phyloP scores from a whole-genome alignment of 176 grass and related monocot genomes.

The Calamus simplicifolius region DNA sequence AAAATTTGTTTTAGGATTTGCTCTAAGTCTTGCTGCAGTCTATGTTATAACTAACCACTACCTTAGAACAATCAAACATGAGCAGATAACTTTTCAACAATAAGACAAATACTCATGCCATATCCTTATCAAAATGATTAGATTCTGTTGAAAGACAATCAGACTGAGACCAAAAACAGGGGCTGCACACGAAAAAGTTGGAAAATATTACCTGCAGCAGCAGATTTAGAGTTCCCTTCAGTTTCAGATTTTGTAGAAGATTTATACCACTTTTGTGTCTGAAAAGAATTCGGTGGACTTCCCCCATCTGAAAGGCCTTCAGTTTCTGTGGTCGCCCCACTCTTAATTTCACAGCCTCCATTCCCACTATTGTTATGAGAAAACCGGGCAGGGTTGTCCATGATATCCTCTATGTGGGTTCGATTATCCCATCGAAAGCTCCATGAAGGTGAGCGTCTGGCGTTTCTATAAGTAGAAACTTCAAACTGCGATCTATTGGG shows the following conservation, averaged over 20 bases:
- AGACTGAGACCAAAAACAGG: too few species aligned
- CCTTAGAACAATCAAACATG: too few species aligned
- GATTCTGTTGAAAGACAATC: too few species aligned
- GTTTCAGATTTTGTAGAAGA: slow-evolving; percentile 31
- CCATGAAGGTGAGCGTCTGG: slow-evolving; percentile 74
- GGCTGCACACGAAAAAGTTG: too few species aligned
- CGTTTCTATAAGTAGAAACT: slow-evolving; percentile 58
- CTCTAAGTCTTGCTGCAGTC: too few species aligned
- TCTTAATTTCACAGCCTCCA: slow-evolving; percentile 47
- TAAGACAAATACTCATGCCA: too few species aligned
- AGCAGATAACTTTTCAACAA: too few species aligned
- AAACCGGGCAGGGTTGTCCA: slow-evolving; percentile 30
- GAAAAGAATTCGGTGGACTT: slow-evolving; percentile 36
- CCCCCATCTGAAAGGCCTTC: slow-evolving; percentile 42
- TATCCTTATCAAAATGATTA: too few species aligned
- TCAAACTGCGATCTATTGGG: slow-evolving; percentile 39
- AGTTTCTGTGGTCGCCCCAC: slow-evolving; percentile 32
- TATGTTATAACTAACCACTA: too few species aligned
- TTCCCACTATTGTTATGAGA: slow-evolving; percentile 38
- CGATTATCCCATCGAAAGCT: slow-evolving; percentile 89
- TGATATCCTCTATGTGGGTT: slow-evolving; percentile 81
- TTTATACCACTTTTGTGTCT: slow-evolving; percentile 37
- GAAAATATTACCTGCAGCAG: slow-evolving; percentile 26
- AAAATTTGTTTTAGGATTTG: too few species aligned
- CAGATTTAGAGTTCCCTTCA: slow-evolving; percentile 27